Base-by-base conservation (phyloP, 2,329 filamentous ascomycete genomes). In the Lachnellula cervina region DNA sequence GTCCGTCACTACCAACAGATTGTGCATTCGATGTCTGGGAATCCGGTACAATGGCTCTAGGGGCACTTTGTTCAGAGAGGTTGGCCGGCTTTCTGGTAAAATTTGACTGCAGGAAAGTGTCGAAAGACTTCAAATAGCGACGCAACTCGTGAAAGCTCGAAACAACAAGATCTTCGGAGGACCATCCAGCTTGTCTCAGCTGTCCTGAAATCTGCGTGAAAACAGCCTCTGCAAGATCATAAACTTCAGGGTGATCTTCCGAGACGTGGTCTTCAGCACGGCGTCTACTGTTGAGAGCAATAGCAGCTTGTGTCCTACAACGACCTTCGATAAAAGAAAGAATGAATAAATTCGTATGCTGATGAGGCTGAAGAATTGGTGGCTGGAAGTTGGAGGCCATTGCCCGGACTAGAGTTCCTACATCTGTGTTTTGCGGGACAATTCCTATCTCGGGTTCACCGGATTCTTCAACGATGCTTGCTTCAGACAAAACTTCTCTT, bases 251-350 rank as follows among this genome's bases (percentile, higher is more conserved):
- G 47, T 70, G 56, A 35, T 67, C 51, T 25, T 68, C 66, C 9
- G 57, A 14, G 13, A 68, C 40, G 16, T 58, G 53, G 40, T 68
- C 57, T 14, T 60, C 56, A 7, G 51, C 46, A 42, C 44, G 56
- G 47, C 67, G 61, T 37, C 54, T 35, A 38, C 56, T 37, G 54
- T 69, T 69, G 46, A 68, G 28, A 3, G 55, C 49, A 6, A 52
- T 57, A 19, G 56, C 55, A 28, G 66, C 68, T 57, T 67, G 66
- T 23, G 57, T 65, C 32, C 58, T 65, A 38, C 68, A 69, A 50
- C 64, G 51, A 25, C 59, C 64, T 52, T 69, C 68, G 1, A 69
- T 66, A 35, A 69, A 54, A 42, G 67, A 65, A n/a, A 69, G 61
- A 52, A 64, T 64, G 25, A 68, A 66, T 4, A 67, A 46, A 43